Percentiles rank a stretch among this genome's conserved stretches.
phyloP scores from a whole-genome alignment of 148 eudicot species.

The Bassia scoparia region DNA sequence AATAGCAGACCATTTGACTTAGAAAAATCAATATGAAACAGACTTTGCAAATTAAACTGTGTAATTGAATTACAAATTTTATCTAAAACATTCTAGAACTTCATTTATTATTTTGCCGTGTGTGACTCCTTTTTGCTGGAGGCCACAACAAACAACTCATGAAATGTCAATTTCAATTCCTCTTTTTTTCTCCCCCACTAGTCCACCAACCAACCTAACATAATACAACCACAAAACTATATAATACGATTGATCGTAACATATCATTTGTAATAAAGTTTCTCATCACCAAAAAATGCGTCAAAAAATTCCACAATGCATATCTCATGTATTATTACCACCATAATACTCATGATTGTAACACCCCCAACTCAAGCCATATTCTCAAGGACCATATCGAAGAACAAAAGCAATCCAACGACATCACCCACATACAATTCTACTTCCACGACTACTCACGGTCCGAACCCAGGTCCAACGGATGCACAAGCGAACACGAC shows the following conservation, averaged over 20 bases:
- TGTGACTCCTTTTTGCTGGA: conserved; percentile 1
- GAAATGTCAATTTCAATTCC: not conserved
- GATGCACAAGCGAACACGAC: conserved; percentile 29
- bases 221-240: not conserved
- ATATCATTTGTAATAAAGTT: no score
- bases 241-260: not conserved
- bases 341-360: not conserved
- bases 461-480: conserved; percentile 22
- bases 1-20: not conserved
- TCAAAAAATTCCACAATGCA: not conserved
- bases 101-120: not conserved
- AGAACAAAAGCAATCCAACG: not conserved
- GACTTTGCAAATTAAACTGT: not conserved
- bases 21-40: not conserved
- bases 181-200: not conserved
- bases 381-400: conserved; percentile 17
- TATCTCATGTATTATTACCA: not conserved
- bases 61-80: not conserved
- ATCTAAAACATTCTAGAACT: not conserved
- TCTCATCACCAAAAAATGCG: conserved; percentile 10
- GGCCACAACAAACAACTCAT: conserved; percentile 15
- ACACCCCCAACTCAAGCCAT: not conserved
- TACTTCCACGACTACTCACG: conserved; percentile 39
- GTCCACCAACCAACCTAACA: conserved; percentile 26
- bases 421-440: conserved; percentile 35